Conservation (phyloP, 208 protist species). For the Leishmania turanica region DNA sequence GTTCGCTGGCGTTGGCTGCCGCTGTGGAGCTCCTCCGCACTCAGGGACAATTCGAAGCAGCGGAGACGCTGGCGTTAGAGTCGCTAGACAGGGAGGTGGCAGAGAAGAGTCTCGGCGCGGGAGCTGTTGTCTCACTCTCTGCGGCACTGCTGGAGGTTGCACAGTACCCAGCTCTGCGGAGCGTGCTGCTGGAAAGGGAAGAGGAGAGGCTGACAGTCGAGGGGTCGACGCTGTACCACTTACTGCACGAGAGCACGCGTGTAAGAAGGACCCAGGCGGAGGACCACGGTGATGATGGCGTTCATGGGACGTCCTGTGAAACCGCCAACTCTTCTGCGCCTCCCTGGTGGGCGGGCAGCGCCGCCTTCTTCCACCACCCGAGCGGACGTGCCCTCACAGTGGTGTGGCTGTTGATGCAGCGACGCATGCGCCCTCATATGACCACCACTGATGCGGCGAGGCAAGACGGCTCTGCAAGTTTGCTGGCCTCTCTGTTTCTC, state of each 20-base stretch:
- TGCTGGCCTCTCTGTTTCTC: slow-evolving; percentile 17
- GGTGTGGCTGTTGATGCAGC: slow-evolving; percentile 27
- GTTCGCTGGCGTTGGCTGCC: slow-evolving; percentile 13
- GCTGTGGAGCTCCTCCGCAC: slow-evolving; percentile 13
- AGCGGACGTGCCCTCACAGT: slow-evolving; percentile 26
- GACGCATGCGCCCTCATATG: background rate
- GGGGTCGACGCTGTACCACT: slow-evolving; percentile 22
- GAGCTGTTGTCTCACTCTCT: slow-evolving; percentile 11
- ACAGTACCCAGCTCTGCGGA: slow-evolving; percentile 4
- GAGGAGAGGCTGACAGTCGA: slow-evolving; percentile 14
- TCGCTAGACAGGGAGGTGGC: slow-evolving; percentile 11
- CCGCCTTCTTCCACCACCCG: slow-evolving; percentile 18
- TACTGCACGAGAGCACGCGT: slow-evolving; percentile 17
- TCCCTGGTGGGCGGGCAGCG: slow-evolving; percentile 5
- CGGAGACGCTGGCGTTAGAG: slow-evolving; percentile 13
- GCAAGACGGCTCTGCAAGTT: background rate
- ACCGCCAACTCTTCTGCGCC: background rate
- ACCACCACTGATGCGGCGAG: background rate
- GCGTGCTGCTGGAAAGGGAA: slow-evolving; percentile 11
- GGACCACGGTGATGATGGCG: background rate
- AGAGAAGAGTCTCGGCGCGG: background rate
- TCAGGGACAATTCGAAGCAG: slow-evolving; percentile 10
- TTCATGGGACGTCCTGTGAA: background rate
- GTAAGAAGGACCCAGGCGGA: background rate
- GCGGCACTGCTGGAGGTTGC: slow-evolving; percentile 17